phyloP scores from a whole-genome alignment of 805 yeast species.

The Kodamaea jinghongensis region DNA sequence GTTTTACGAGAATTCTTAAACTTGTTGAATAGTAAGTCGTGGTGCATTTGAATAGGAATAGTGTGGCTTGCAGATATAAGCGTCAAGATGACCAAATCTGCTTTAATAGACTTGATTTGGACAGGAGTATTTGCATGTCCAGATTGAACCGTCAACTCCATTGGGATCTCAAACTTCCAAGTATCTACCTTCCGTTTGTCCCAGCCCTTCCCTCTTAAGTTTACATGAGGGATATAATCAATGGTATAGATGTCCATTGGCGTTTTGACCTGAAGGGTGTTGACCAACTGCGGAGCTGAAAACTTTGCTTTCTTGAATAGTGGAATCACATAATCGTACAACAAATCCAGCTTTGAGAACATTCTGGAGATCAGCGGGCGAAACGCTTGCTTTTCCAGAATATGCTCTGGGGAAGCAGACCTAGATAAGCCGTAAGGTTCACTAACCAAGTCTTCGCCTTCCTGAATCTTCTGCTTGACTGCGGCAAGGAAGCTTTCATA shows the following conservation, averaged over 20 bases:
- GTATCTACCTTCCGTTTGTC: conserved; percentile 5
- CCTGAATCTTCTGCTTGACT: conserved; percentile 2
- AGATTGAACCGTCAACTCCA: conserved; percentile 13
- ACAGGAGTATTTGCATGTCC: conserved; percentile 4
- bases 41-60: conserved; percentile 38
- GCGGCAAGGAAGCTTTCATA: not conserved
- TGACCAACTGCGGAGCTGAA: conserved; percentile 4
- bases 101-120: conserved; percentile 16
- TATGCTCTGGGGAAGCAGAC: too few relatives aligned
- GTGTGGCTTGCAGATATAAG: conserved; percentile 29
- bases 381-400: too few relatives aligned
- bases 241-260: conserved; percentile 9
- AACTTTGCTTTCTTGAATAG: conserved; percentile 4
- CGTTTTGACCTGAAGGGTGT: conserved; percentile 8
- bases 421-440: too few relatives aligned
- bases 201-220: conserved; percentile 2
- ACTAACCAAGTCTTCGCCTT: not conserved
- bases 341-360: not conserved
- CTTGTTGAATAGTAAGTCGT: conserved; percentile 31
- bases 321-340: conserved; percentile 3
- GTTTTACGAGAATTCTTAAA: too few relatives aligned
- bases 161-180: conserved; percentile 28
- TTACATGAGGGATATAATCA: conserved; percentile 23
- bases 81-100: conserved; percentile 33
- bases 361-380: too few relatives aligned